Evolutionary conservation across 768 basidiomycete genomes (phyloP), one percentile per base, ranked within the genome.

Genomic region (Pisolithus albus): DNA sequence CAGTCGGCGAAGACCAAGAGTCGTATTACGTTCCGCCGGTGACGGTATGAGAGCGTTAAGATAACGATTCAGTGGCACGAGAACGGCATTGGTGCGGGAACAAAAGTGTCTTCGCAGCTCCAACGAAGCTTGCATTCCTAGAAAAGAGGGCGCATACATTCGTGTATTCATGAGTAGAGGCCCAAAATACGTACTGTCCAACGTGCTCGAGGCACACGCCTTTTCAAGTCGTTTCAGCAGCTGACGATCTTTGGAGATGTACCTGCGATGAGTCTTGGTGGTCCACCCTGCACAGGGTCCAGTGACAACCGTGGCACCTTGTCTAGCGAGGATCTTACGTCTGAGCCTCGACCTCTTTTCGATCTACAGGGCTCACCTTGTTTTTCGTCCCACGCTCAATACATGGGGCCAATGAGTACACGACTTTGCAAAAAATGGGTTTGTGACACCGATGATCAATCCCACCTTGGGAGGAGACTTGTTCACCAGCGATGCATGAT

Each of bases 31-130:
- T 30, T 77, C 82, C 7, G 73, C 67, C 6, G 82, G 84, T 18
- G 82, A 77, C 52, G 90, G 89, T 65, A 93, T 90, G 45, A 94
- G 77, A 1, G 86, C 85, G 53, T 88, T 86, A 39, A 97, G 82
- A 72, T 97, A 97, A 57, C 94, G 81, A 59, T 94, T 85, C 5
- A 98, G 77, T 0, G 95, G 95, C 2, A 89, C 84, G 19, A 97
- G 79, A 54, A 98, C 75, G 49, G 85, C 85, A 18, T 86, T 88
- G 1, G 95, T 92, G 42, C 94, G 78, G 38, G 86, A 80, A 49
- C 82, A 82, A 64, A 98, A 92, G 62, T 97, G 92, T 43, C 81
- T 75, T 21, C 90, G 82, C 11, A 95, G 73, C 49, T 70, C 76
- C 48, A 81, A 78, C 49, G 78, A 91, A 26, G 80, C 80, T 38